Percentiles rank a stretch among this genome's conserved stretches.
phyloP scores from a whole-genome alignment of 495 filamentous ascomycete genomes.

The Penicillium macrosclerotiorum region DNA sequence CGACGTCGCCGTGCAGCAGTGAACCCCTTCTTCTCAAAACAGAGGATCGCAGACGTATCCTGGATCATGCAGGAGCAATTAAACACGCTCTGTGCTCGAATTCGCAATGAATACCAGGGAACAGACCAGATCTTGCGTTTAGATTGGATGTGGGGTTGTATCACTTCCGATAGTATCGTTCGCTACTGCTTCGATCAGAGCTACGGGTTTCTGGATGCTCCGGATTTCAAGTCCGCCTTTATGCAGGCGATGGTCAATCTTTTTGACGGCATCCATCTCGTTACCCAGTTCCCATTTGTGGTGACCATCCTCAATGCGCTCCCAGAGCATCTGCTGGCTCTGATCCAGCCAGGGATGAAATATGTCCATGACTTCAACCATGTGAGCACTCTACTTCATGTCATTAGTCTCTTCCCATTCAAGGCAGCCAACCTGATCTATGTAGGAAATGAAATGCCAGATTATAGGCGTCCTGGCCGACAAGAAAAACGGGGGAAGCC shows the following conservation, averaged over 20 bases:
- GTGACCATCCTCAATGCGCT: not conserved
- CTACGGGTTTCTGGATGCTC: slow-evolving; percentile 5
- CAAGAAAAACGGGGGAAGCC: not conserved
- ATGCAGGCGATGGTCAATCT: slow-evolving; percentile 11
- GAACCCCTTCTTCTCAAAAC: slow-evolving; percentile 30
- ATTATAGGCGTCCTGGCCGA: not conserved
- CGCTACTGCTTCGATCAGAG: not conserved
- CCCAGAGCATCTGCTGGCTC: not conserved
- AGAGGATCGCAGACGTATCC: slow-evolving; percentile 10
- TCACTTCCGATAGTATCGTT: not conserved
- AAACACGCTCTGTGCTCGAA: not conserved
- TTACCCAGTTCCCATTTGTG: not conserved
- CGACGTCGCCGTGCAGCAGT: slow-evolving; percentile 28
- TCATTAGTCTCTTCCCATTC: too few species aligned
- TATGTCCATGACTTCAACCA: not conserved
- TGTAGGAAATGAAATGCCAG: not conserved
- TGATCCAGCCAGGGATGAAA: not conserved
- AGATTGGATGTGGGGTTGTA: not conserved
- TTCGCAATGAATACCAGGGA: not conserved
- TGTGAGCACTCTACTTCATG: not conserved
- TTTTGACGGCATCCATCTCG: slow-evolving; percentile 12
- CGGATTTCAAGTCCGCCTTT: slow-evolving; percentile 9
- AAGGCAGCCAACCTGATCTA: not conserved
- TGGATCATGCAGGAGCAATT: slow-evolving; percentile 6
- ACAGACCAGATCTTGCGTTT: not conserved